phyloP scores from a whole-genome alignment of 2,329 filamentous ascomycete genomes.

The Clarireedia sp. region DNA sequence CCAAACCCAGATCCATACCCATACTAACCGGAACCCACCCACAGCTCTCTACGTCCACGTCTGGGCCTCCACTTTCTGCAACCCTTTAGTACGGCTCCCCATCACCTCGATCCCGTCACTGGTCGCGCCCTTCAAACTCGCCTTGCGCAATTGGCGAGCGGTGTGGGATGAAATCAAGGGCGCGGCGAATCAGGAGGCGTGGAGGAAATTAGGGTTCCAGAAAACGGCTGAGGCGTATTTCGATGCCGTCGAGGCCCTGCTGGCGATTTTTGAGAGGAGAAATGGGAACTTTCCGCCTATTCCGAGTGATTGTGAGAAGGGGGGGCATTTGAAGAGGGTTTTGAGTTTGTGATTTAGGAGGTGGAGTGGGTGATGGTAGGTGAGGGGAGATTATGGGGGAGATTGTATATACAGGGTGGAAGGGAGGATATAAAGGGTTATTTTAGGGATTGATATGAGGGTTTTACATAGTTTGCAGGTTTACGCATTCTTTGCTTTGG shows the following conservation, averaged over 20 bases:
- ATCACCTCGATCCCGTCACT: conserved; percentile 13
- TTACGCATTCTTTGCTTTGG: too few relatives aligned
- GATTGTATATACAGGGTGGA: background rate
- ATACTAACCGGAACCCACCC: background rate
- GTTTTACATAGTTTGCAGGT: too few relatives aligned
- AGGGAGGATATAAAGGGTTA: too few relatives aligned
- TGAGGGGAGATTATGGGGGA: background rate
- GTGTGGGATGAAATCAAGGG: conserved; percentile 26
- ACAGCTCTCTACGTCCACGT: conserved; percentile 26
- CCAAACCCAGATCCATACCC: too few relatives aligned
- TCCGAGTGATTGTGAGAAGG: conserved; percentile 26
- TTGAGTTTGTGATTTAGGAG: conserved; percentile 19
- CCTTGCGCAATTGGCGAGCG: conserved; percentile 25
- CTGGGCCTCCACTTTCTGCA: conserved; percentile 25
- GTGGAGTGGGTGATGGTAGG: background rate
- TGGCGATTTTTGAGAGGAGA: conserved; percentile 21
- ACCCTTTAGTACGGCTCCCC: conserved; percentile 18
- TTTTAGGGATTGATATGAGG: too few relatives aligned
- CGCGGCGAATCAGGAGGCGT: conserved; percentile 15
- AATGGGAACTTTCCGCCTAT: conserved; percentile 21
- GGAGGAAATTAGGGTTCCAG: conserved; percentile 27
- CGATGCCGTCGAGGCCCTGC: conserved; percentile 18
- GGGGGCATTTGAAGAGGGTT: conserved; percentile 24
- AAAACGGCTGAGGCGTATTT: conserved; percentile 27
- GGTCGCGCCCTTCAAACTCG: conserved; percentile 21